A percentile compares a stretch with the other conserved stretches of the same genome.
Conservation (phyloP, 129 eudicot species). For the Artemisia argyi region DNA sequence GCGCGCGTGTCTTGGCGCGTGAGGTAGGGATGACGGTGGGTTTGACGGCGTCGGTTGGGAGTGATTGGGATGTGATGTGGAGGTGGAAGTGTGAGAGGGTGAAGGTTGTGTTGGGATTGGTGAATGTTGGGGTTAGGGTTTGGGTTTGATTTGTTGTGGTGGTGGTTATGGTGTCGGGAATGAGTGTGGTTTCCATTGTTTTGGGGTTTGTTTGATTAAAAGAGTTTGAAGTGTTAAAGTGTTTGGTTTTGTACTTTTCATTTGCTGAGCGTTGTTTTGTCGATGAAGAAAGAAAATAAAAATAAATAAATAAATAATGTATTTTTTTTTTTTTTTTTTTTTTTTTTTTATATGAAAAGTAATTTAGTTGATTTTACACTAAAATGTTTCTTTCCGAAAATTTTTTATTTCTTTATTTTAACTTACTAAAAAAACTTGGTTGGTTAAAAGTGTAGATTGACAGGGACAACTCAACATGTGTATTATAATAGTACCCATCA, state of each 20-base stretch:
- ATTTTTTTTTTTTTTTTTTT: no score
- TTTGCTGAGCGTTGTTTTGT: no score
- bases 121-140: conserved; percentile 11
- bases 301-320: no score
- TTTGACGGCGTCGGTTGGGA: conserved; percentile 41
- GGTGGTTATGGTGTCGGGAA: conserved; percentile 28
- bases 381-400: no score
- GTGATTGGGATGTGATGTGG: background rate
- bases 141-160: conserved; percentile 14
- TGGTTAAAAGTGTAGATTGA: no score
- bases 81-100: conserved; percentile 13
- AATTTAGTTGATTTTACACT: no score
- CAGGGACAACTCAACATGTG: no score
- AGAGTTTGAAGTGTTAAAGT: background rate
- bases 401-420: no score
- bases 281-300: no score
- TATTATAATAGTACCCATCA: no score
- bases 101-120: conserved; percentile 18
- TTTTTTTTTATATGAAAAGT: no score
- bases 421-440: no score
- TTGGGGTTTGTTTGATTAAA: background rate
- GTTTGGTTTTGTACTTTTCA: background rate
- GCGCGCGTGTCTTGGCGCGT: conserved; percentile 26
- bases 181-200: conserved; percentile 33
- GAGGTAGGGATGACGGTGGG: conserved; percentile 29